These are phyloP conservation scores for Spathaspora hagerdaliae DNA, from an alignment of 805 yeast genomes.

Conservation along the genomic window DNA sequence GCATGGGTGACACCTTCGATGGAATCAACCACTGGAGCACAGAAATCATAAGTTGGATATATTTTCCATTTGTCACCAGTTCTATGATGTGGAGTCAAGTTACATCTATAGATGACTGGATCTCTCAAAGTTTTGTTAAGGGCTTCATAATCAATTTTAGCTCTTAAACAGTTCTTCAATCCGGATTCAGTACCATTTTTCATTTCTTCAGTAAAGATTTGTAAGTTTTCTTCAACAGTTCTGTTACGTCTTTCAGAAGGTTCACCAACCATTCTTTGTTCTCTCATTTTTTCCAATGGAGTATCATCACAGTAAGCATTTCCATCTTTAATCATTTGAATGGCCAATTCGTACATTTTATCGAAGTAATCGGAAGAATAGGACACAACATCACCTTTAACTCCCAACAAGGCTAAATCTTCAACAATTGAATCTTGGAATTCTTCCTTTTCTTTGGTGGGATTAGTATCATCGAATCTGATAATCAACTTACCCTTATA, in stretches of 20 bases:
- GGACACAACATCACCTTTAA: conserved; percentile 84
- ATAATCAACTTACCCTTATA: conserved; percentile 96
- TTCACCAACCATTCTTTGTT: conserved; percentile 97
- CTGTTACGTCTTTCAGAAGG: conserved; percentile 90
- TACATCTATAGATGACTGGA: conserved; percentile 97
- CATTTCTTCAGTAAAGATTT: conserved; percentile 87
- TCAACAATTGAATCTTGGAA: conserved; percentile 91
- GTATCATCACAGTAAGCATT: conserved; percentile 98
- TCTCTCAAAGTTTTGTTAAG: conserved; percentile 94
- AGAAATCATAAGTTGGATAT: conserved; percentile 98
- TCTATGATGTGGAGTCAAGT: conserved; percentile 96
- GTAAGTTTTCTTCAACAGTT: conserved; percentile 86
- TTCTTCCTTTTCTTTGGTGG: conserved; percentile 92
- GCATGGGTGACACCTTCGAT: conserved; percentile 98
- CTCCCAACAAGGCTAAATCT: conserved; percentile 85
- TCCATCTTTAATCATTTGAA: conserved; percentile 88
- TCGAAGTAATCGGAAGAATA: conserved; percentile 94
- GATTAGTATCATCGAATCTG: conserved; percentile 98
- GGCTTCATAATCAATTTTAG: conserved; percentile 90
- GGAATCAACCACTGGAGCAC: conserved; percentile 95
- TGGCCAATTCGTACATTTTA: conserved; percentile 81
- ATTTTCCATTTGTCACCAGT: conserved; percentile 92
- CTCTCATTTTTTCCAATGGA: conserved; percentile 91
- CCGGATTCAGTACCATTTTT: conserved; percentile 92
- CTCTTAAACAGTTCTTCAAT: conserved; percentile 87